These are phyloP conservation scores for Lichtheimia hyalospora DNA, from an alignment of 371 early-diverging fungal species.

Conservation along the genomic window DNA sequence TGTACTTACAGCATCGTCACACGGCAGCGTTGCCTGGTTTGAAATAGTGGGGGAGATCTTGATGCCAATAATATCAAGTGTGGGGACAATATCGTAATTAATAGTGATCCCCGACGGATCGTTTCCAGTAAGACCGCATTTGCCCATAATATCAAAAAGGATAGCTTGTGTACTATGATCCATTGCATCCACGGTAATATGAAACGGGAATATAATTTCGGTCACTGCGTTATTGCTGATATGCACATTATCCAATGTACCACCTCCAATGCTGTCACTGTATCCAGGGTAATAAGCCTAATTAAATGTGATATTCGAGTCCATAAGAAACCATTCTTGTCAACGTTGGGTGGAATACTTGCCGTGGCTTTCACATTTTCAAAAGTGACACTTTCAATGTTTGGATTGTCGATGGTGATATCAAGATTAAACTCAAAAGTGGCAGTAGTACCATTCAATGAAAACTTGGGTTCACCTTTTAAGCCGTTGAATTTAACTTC, in stretches of 20 bases:
- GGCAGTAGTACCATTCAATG: slow-evolving; percentile 24
- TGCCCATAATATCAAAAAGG: slow-evolving; percentile 41
- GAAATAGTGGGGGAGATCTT: slow-evolving; percentile 19
- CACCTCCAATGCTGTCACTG: slow-evolving; percentile 49
- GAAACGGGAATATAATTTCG: slow-evolving; percentile 50
- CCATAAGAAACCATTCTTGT: background rate
- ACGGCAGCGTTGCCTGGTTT: slow-evolving; percentile 12
- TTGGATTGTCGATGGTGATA: slow-evolving; percentile 55
- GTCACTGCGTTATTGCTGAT: slow-evolving; percentile 41
- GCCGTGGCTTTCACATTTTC: slow-evolving; percentile 54
- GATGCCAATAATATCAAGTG: slow-evolving; percentile 22
- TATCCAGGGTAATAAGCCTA: slow-evolving; percentile 61
- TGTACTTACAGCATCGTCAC: slow-evolving; percentile 14
- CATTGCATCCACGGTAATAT: slow-evolving; percentile 29
- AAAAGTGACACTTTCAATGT: slow-evolving; percentile 55
- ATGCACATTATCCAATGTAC: slow-evolving; percentile 39
- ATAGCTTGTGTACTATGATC: slow-evolving; percentile 40
- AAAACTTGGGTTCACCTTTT: slow-evolving; percentile 25
- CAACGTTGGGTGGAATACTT: slow-evolving; percentile 10
- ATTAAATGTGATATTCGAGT: background rate
- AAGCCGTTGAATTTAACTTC: slow-evolving; percentile 36
- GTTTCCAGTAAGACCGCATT: slow-evolving; percentile 42
- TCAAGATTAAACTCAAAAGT: slow-evolving; percentile 28
- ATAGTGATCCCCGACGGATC: slow-evolving; percentile 28
- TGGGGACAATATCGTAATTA: slow-evolving; percentile 44